A percentile compares a stretch with the other conserved stretches of the same genome.
Evolutionary conservation across 345 rosid species (phyloP).

Genomic region (Salix udensis): DNA sequence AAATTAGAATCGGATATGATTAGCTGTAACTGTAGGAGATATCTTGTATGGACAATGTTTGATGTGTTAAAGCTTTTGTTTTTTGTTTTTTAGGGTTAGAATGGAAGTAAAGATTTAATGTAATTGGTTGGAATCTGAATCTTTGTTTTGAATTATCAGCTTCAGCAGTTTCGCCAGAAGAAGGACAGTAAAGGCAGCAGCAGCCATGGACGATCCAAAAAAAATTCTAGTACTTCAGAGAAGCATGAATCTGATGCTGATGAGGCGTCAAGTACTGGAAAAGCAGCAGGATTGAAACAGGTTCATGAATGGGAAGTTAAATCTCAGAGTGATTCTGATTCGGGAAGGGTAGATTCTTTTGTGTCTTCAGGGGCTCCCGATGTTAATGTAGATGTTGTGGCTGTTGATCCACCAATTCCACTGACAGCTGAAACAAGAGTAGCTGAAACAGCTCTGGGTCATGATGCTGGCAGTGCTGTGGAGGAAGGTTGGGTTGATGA

Average conservation of each 20-base stretch:
- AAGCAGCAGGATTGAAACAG: slow-evolving; percentile 18
- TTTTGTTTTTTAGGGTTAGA: neutral
- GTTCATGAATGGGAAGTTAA: slow-evolving; percentile 39
- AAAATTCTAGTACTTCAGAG: slow-evolving; percentile 54
- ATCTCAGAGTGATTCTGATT: slow-evolving; percentile 24
- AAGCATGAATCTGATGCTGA: slow-evolving; percentile 53
- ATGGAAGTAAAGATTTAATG: neutral
- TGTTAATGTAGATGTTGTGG: slow-evolving; percentile 28
- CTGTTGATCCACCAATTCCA: slow-evolving; percentile 27
- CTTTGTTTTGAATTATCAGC: slow-evolving; percentile 41
- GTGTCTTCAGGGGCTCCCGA: slow-evolving; percentile 28
- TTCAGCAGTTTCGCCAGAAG: slow-evolving; percentile 94
- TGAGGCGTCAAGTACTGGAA: slow-evolving; percentile 21
- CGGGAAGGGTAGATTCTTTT: slow-evolving; percentile 32
- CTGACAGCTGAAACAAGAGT: slow-evolving; percentile 24
- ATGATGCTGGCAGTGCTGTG: slow-evolving; percentile 20
- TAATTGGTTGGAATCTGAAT: slow-evolving; percentile 9
- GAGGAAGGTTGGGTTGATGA: slow-evolving; percentile 22
- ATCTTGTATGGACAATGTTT: neutral
- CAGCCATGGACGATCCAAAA: slow-evolving; percentile 71
- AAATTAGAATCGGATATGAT: neutral
- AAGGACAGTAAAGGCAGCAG: slow-evolving; percentile 70
- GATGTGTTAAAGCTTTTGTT: neutral
- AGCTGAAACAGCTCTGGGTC: slow-evolving; percentile 16
- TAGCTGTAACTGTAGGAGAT: neutral